Evolutionary conservation across 1,284 basidiomycete genomes (phyloP), one percentile per base, ranked within the genome.

Genomic region (Dichomitus squalens): DNA sequence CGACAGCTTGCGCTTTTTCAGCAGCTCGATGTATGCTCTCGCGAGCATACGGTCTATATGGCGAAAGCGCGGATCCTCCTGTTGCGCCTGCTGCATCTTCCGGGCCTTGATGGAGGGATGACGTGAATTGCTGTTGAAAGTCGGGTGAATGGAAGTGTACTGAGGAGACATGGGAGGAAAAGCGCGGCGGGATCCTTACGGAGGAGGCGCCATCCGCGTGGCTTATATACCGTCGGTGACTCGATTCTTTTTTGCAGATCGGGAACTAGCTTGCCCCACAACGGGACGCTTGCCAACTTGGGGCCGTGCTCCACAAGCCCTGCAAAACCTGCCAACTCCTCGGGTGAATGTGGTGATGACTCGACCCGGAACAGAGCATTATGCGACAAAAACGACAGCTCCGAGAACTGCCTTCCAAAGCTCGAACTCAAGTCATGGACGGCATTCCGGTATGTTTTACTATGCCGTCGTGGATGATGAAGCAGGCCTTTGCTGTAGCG

Each of bases 1-100:
- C 3, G 41, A 25, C 7, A 43, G 23, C 48, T 55, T 56, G 5
- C 36, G 23, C 52, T 58, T 56, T 29, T 33, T 25, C n/a, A 47
- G 8, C n/a, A 63, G 43, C 49, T 52, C 34, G 21, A 63, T 27
- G 49, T 52, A 63, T 7, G 53, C 58, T 40, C 58, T 49, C 12
- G 61, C 61, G 7, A 63, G 52, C 50, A 59, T 38, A 20, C 61
- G 58, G 41, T 63, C 61, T n/a, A 63, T 4, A 16, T 46, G 31
- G 11, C 55, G 55, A 40, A 40, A 63, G 1, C 56, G 48, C 12
- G 61, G 59, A 25, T 63, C 61, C 27, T 60, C 59, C 18, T 43
- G 35, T 18, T 55, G 46, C 18, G 50, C 20, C 27, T 47, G 29
- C 44, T 31, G 18, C 50, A 63, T 52, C 50, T 52, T 62, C 21